Evolutionary conservation across 306 rosid genomes (phyloP), one percentile per base, ranked within the genome.

Genomic region (Acacia crassicarpa): DNA sequence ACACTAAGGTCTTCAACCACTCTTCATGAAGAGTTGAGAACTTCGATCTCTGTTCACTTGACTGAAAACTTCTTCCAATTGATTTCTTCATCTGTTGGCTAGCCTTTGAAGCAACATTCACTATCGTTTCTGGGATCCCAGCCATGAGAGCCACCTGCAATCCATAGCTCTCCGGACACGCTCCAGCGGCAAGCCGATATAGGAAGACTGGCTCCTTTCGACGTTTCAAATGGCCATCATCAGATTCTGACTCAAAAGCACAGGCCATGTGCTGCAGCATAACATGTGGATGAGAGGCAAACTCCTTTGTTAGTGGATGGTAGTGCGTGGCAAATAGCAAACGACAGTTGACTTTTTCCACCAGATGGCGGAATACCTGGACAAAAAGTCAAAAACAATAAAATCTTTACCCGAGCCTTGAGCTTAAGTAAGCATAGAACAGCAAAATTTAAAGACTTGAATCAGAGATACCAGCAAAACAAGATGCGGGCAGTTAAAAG

Each of bases 111-210:
- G 99, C 99, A 10, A 90, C 73, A 73, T 85, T 82, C 8, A 95
- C 95, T 2, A 87, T 93, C 69, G 77, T 46, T 48, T 91, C 91
- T 4, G 99, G 93, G 82, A 95, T 86, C 84, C 99, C 97, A 15
- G 99, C 99, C 99, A 92, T 93, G 49, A 82, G 87, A 32, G 98
- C 99, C 46, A 95, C 98, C 89, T 95, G 96, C 88, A 95, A 78
- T 27, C 99, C 99, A 9, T 93, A 95, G 86, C 99, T 95, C 87
- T 92, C 97, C 0, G 99, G 99, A 76, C 94, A 93, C 19, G 98
- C 87, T 56, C 99, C 99, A 1, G 90, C 74, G 66, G 91, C 76
- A 5, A 95, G 99, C 67, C 92, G 90, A 67, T 95, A 93, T 6
- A 93, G 91, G 69, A 95, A 95, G 63, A 95, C 94, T 65, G 90